These are phyloP conservation scores for Phytophthora fragariaefolia DNA, from an alignment of 352 stramenopile species.

Conservation along the genomic window DNA sequence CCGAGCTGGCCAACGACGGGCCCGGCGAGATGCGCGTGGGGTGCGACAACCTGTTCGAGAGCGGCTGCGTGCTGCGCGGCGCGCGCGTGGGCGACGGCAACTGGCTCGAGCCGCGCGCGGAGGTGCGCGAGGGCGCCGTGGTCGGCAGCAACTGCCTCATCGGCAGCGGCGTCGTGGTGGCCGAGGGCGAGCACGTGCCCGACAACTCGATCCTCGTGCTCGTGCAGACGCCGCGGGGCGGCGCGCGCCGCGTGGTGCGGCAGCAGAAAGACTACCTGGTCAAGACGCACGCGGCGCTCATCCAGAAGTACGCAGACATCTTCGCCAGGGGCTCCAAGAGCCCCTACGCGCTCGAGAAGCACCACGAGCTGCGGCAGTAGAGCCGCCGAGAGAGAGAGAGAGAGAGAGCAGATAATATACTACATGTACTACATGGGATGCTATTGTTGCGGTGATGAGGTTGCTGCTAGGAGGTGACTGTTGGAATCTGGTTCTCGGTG, in stretches of 20 bases:
- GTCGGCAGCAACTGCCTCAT: conserved; percentile 87
- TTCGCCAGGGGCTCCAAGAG: conserved; percentile 76
- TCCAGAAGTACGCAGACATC: conserved; percentile 78
- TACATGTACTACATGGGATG: neutral
- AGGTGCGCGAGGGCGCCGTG: conserved; percentile 54
- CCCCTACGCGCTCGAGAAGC: conserved; percentile 76
- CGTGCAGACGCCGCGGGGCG: conserved; percentile 44
- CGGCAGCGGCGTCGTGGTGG: conserved; percentile 80
- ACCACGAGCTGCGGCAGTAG: conserved; percentile 67
- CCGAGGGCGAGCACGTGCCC: conserved; percentile 57
- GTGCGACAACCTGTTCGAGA: conserved; percentile 82
- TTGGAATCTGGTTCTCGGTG: conserved; percentile 18
- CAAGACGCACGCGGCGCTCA: conserved; percentile 55
- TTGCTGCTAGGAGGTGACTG: neutral
- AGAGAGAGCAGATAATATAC: neutral
- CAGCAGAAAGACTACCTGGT: conserved; percentile 73
- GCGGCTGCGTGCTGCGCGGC: conserved; percentile 69
- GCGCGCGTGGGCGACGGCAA: conserved; percentile 66
- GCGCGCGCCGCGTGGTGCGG: conserved; percentile 50
- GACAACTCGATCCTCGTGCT: conserved; percentile 82
- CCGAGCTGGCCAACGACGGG: conserved; percentile 39
- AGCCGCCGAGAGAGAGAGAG: too few species aligned
- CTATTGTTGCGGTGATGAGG: neutral
- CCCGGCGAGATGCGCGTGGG: conserved; percentile 59
- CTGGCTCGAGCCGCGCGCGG: conserved; percentile 79